These are phyloP conservation scores for Nosema muscidifuracis DNA, from an alignment of 371 early-diverging fungal genomes.

Conservation along the genomic window DNA sequence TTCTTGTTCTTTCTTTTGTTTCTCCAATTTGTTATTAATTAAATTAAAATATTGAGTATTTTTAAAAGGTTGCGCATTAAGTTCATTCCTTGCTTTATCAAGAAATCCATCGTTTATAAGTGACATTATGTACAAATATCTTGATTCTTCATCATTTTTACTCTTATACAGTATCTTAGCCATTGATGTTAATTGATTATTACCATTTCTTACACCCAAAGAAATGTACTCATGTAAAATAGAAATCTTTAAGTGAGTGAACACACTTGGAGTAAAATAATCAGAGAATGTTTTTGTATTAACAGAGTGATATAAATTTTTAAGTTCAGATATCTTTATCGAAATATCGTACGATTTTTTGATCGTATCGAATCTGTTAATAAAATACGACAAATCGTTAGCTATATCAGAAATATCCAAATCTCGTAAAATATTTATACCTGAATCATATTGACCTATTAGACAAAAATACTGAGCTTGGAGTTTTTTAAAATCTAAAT, in stretches of 20 bases:
- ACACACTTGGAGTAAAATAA: constrained; percentile 25
- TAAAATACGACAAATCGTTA: not conserved
- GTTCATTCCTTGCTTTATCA: constrained; percentile 6
- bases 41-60: not conserved
- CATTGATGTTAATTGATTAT: not conserved
- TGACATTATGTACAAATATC: constrained; percentile 12
- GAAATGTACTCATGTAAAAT: constrained; percentile 15
- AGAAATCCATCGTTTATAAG: not conserved
- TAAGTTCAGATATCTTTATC: not conserved
- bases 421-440: not conserved
- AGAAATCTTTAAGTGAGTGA: not conserved
- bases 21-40: constrained; percentile 16
- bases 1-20: constrained; percentile 31
- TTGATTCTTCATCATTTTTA: constrained; percentile 11
- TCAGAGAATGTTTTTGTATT: not conserved
- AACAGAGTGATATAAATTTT: not conserved
- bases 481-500: not conserved
- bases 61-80: not conserved
- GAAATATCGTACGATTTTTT: not conserved
- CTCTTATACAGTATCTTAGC: constrained; percentile 4
- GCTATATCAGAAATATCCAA: constrained; percentile 1
- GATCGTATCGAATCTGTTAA: not conserved
- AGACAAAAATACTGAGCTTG: constrained; percentile 14
- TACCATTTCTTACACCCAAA: not conserved
- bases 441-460: not conserved